phyloP scores from a whole-genome alignment of 495 filamentous ascomycete genomes.

The Annulohypoxylon maeteangense region DNA sequence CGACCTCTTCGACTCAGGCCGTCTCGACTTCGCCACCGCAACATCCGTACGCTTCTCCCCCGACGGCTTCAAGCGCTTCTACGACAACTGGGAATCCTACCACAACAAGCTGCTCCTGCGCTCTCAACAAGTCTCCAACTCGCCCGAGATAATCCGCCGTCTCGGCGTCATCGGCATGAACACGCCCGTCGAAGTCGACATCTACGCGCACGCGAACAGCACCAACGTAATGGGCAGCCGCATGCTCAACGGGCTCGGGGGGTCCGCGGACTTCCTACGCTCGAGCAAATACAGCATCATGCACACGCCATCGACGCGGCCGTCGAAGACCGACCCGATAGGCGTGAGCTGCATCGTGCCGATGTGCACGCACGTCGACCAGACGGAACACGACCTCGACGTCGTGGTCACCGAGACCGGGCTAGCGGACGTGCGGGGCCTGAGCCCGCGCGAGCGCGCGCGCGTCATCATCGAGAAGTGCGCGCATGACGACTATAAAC shows the following conservation, averaged over 20 bases:
- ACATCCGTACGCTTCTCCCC: conserved; percentile 93
- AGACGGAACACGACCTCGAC: conserved; percentile 92
- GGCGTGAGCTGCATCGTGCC: conserved; percentile 90
- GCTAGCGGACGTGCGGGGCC: conserved; percentile 84
- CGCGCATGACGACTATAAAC: conserved; percentile 86
- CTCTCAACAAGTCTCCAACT: conserved; percentile 88
- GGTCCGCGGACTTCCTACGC: conserved; percentile 88
- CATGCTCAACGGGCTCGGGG: conserved; percentile 93
- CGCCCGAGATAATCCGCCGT: conserved; percentile 91
- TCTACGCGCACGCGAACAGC: conserved; percentile 93
- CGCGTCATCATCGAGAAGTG: conserved; percentile 89
- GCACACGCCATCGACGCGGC: conserved; percentile 86
- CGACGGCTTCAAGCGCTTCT: conserved; percentile 92
- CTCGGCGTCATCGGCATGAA: conserved; percentile 95
- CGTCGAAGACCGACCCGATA: conserved; percentile 82
- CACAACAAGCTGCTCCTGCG: conserved; percentile 85
- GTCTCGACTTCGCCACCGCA: conserved; percentile 90
- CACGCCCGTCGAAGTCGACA: conserved; percentile 93
- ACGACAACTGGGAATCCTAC: conserved; percentile 84
- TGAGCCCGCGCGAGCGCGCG: conserved; percentile 83
- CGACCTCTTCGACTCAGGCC: conserved; percentile 90
- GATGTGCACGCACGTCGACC: conserved; percentile 92
- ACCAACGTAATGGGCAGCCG: conserved; percentile 91
- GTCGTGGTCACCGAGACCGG: conserved; percentile 89
- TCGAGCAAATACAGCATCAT: conserved; percentile 90